Evolutionary conservation across 345 rosid species (phyloP).

Genomic region (Pseudoturritis turrita): DNA sequence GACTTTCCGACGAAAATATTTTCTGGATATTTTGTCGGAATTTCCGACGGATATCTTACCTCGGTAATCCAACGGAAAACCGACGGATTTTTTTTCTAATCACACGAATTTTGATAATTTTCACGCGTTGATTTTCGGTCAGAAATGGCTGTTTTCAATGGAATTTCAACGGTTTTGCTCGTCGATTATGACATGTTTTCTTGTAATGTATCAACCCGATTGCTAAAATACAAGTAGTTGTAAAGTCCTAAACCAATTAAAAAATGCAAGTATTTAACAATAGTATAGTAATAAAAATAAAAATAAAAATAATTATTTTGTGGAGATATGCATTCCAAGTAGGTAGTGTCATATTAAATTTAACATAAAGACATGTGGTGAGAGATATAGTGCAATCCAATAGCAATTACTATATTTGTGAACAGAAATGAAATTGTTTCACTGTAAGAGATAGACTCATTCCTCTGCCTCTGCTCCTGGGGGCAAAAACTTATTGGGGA

Average conservation of each 20-base stretch:
- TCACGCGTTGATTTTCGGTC: too few relatives aligned
- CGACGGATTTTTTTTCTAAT: too few relatives aligned
- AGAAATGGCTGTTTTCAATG: too few relatives aligned
- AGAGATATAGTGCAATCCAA: conserved; percentile 45
- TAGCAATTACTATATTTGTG: conserved; percentile 49
- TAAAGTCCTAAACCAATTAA: not conserved
- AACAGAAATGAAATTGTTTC: conserved; percentile 46
- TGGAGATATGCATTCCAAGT: conserved; percentile 16
- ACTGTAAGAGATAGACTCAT: conserved; percentile 35
- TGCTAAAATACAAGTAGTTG: not conserved
- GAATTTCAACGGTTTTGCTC: too few relatives aligned
- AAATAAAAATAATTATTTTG: not conserved
- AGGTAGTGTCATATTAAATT: not conserved
- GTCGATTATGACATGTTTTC: too few relatives aligned
- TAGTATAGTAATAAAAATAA: not conserved
- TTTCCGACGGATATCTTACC: too few relatives aligned
- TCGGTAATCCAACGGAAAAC: too few relatives aligned
- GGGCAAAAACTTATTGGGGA: conserved; percentile 13
- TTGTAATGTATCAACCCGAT: too few relatives aligned
- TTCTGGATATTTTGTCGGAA: too few relatives aligned
- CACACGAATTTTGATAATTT: too few relatives aligned
- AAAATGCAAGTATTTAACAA: not conserved
- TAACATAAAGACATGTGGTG: not conserved
- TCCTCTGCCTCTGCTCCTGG: conserved; percentile 33
- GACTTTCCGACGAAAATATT: too few relatives aligned